Evolutionary conservation across 225 moss, liverwort and hornwort genomes (phyloP).

Genomic region (Sphagnum contortum): DNA sequence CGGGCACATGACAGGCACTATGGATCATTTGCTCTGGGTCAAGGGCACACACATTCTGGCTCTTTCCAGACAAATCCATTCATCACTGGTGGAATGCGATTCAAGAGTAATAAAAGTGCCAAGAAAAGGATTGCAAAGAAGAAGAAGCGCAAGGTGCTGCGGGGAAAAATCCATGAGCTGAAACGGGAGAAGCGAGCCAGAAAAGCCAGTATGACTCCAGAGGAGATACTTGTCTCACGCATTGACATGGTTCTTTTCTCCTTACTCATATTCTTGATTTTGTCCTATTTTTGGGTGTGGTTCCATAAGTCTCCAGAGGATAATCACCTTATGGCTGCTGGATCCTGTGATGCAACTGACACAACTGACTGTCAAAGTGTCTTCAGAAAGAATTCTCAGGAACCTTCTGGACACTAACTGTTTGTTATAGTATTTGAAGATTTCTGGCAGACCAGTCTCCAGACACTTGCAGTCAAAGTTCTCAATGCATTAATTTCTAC

Average conservation of each 20-base stretch:
- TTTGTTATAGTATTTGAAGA: not conserved
- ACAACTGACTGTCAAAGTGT: not conserved
- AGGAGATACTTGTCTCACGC: constrained; percentile 34
- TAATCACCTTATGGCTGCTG: not conserved
- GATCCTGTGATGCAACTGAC: not conserved
- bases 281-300: too few species aligned
- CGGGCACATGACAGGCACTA: constrained; percentile 12
- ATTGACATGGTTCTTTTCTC: constrained; percentile 25
- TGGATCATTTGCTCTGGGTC: constrained; percentile 16
- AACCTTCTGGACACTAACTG: not conserved
- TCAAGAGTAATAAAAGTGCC: constrained; percentile 30
- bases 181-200: constrained; percentile 32
- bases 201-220: constrained; percentile 47
- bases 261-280: too few species aligned
- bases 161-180: constrained; percentile 40
- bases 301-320: too few species aligned
- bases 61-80: constrained; percentile 8
- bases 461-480: too few species aligned
- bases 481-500: too few species aligned
- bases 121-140: constrained; percentile 36
- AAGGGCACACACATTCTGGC: constrained; percentile 13
- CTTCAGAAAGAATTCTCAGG: not conserved
- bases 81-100: constrained; percentile 26
- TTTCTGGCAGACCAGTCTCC: not conserved
- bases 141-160: constrained; percentile 28